Evolutionary conservation across 1,284 basidiomycete species (phyloP), one percentile per base, ranked within the genome.

Genomic region (Grifola frondosa): DNA sequence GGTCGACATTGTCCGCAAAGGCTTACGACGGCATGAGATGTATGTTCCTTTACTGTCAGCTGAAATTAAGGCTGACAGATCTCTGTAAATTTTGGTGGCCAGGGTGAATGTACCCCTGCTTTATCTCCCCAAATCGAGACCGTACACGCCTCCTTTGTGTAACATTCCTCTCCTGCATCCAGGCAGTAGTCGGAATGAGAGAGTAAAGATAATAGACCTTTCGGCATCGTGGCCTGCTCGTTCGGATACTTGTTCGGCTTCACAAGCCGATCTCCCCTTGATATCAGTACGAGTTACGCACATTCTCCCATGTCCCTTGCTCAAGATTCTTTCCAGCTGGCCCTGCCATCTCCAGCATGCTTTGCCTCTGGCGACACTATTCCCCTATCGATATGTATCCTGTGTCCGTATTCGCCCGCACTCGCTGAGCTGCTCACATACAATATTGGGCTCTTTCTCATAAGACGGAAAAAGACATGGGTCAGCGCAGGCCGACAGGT

Each of bases 341-440:
- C 67, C 6, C 44, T 74, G 36, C 70, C 73, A 5, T 49, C 61
- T 16, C 61, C 63, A 10, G 52, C 58, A 35, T 64, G 58, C 19
- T 73, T 67, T 52, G 56, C 70, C 19, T 69, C 74, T 4, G 72
- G 74, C 12, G 66, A 70, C 44, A 51, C 50, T 12, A 66, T 77
- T 37, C 71, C 71, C 6, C 58, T 75, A 25, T 64, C 60, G 29
- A 40, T 75, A 22, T 66, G 59, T 37, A 59, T 74, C 16, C 57
- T 63, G n/a, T 71, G 67, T 32, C 63, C 59, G 1, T 48, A 59
- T 6, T 59, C 68, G 10, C 71, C 72, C 6, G 65, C 63, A 5
- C 54, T 74, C 16, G 60, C 67, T 7, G 60, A 62, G 37, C 55
- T 74, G 13, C 62, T 73, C 16, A 52, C 60, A 10, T 55, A 60